phyloP scores from a whole-genome alignment of 2,329 filamentous ascomycete genomes.

The Phyllosticta paracitricarpa region DNA sequence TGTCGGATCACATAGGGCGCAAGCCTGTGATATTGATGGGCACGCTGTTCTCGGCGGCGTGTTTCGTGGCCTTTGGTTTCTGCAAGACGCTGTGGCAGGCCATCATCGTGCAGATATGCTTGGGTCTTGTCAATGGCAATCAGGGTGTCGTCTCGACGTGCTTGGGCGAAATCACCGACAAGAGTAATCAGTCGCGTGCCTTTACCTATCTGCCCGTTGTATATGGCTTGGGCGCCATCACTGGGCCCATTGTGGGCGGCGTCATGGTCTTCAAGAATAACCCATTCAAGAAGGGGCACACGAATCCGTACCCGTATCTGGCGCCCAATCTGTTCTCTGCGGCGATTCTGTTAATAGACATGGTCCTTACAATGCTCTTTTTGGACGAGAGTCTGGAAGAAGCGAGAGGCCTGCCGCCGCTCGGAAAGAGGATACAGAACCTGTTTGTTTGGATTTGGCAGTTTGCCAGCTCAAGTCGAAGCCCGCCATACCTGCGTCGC shows the following conservation, averaged over 20 bases:
- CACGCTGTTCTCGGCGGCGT: constrained; percentile 69
- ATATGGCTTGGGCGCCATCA: constrained; percentile 91
- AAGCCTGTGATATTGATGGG: constrained; percentile 77
- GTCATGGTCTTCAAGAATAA: constrained; percentile 59
- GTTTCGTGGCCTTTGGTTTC: constrained; percentile 81
- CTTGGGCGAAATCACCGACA: constrained; percentile 87
- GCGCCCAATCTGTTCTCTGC: constrained; percentile 75
- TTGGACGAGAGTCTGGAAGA: constrained; percentile 78
- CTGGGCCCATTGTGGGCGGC: constrained; percentile 84
- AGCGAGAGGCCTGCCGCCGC: constrained; percentile 49
- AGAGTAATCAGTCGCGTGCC: constrained; percentile 84
- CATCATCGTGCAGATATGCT: constrained; percentile 72
- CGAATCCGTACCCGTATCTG: constrained; percentile 67
- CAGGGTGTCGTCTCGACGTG: constrained; percentile 90
- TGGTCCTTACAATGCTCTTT: constrained; percentile 66
- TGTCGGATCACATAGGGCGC: constrained; percentile 68
- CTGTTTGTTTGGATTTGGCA: constrained; percentile 62
- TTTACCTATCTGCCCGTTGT: constrained; percentile 93
- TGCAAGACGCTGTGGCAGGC: constrained; percentile 76
- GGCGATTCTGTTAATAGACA: constrained; percentile 58
- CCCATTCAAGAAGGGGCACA: constrained; percentile 41
- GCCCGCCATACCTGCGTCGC: constrained; percentile 49
- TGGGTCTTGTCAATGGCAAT: constrained; percentile 93
- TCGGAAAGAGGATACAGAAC: constrained; percentile 48
- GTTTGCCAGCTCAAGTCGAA: constrained; percentile 48